Evolutionary conservation across 2,329 filamentous ascomycete species (phyloP).

Genomic region (Aotearoamyces nothofagi): DNA sequence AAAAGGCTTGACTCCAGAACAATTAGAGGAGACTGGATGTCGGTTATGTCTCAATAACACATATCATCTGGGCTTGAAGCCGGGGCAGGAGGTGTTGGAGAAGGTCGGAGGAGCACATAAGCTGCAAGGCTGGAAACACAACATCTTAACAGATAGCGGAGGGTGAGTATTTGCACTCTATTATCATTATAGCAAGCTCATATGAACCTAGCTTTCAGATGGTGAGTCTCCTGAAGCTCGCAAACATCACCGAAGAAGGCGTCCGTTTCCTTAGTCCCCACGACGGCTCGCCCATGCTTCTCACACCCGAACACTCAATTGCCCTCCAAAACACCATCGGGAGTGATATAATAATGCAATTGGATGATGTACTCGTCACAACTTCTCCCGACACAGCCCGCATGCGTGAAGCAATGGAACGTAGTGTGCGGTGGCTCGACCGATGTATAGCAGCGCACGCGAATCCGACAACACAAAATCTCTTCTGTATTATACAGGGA

Average conservation of each 20-base stretch:
- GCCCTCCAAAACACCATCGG: constrained; percentile 92
- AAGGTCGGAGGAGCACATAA: constrained; percentile 84
- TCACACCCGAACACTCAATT: constrained; percentile 96
- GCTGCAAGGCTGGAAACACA: constrained; percentile 88
- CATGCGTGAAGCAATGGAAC: constrained; percentile 89
- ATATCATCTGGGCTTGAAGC: constrained; percentile 90
- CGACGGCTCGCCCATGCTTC: constrained; percentile 87
- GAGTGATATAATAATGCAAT: constrained; percentile 98
- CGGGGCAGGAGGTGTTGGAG: constrained; percentile 79
- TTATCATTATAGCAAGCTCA: neutral
- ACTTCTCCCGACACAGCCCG: constrained; percentile 79
- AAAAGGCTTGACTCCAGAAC: constrained; percentile 85
- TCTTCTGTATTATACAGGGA: constrained; percentile 98
- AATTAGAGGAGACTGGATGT: constrained; percentile 80
- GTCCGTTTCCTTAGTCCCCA: constrained; percentile 94
- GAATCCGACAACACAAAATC: constrained; percentile 69
- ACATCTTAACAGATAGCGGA: constrained; percentile 75
- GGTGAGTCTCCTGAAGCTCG: constrained; percentile 89
- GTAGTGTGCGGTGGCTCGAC: constrained; percentile 90
- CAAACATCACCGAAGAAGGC: constrained; percentile 83
- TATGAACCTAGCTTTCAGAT: constrained; percentile 70
- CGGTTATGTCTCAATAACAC: constrained; percentile 94
- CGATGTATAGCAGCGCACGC: constrained; percentile 83
- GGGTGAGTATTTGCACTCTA: constrained; percentile 30
- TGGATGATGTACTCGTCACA: constrained; percentile 94